Base-by-base conservation (phyloP, 2,329 filamentous ascomycete species). In the Parascedosporium putredinis region DNA sequence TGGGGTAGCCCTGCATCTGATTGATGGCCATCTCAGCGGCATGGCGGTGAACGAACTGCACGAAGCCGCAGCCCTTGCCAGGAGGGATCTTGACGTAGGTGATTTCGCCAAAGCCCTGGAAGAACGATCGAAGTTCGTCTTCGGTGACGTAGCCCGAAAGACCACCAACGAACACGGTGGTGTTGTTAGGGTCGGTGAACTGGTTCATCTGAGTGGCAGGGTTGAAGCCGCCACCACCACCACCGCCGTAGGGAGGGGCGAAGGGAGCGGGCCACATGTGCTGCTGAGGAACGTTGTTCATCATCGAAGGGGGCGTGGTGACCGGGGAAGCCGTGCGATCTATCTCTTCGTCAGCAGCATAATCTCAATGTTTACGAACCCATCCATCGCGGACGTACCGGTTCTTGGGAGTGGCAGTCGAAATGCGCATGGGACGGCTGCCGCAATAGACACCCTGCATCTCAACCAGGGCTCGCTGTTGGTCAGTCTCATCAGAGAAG, bases 21-120 rank as follows among this genome's bases (percentile, higher is more conserved):
- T 98, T 98, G 79, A 98, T 98, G 58, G 93, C 93, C 93, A 98
- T 98, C 74, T 98, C 93, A 12, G 93, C 93, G 49, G 93, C 93
- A 63, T 98, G 93, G 57, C 93, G 89, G 73, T 98, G 93, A 51
- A 98, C 93, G 60, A 98, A 98, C 70, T 98, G 93, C 52, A 98
- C 93, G 64, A 98, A 98, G 52, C 93, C 93, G 63, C 93, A 98
- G 59, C 93, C 93, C 80, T 98, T 98, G 72, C 93, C 93, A 56
- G 93, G 91, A 49, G 93, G 93, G 52, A 98, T 98, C 83, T 98
- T 98, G 74, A 98, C 93, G 67, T 98, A 98, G 60, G 93, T 98
- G 64, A 98, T 98, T 67, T 98, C 93, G 53, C 93, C 93, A 56
- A 98, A 98, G 59, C 93, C 93, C 69, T 98, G 93, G 84, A 98